Evolutionary conservation across 768 basidiomycete genomes (phyloP).

Genomic region (Lyophyllum shimeji): DNA sequence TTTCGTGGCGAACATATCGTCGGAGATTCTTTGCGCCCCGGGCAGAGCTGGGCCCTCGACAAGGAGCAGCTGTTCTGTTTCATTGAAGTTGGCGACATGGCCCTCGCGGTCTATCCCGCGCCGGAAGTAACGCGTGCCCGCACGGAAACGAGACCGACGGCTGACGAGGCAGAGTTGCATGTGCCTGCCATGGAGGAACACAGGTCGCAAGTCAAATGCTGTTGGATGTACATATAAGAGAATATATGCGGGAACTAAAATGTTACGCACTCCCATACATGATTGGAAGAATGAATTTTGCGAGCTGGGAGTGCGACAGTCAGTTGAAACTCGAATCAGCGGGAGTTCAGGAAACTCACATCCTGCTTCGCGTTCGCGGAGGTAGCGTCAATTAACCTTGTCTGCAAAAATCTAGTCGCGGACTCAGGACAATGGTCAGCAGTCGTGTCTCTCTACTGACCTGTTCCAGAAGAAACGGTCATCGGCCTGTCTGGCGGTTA

Average conservation of each 20-base stretch:
- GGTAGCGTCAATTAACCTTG: constrained; percentile 37
- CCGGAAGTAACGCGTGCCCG: constrained; percentile 96
- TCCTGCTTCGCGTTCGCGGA: constrained; percentile 56
- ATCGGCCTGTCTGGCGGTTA: constrained; percentile 58
- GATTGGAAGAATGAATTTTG: constrained; percentile 87
- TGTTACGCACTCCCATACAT: constrained; percentile 86
- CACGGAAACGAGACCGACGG: constrained; percentile 89
- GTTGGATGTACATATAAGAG: no score
- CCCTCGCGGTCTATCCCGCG: constrained; percentile 89
- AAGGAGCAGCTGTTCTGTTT: constrained; percentile 92
- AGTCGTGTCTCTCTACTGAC: constrained; percentile 30
- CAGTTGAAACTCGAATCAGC: not conserved
- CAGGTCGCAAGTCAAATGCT: constrained; percentile 87
- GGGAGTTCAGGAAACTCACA: constrained; percentile 41
- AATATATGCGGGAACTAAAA: not conserved
- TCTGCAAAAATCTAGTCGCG: constrained; percentile 38
- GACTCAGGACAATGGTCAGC: not conserved
- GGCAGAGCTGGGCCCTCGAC: constrained; percentile 56
- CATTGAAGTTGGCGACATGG: constrained; percentile 95
- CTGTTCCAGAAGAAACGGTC: constrained; percentile 99
- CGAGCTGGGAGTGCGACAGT: constrained; percentile 54
- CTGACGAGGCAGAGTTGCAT: constrained; percentile 88
- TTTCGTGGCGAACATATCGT: constrained; percentile 51
- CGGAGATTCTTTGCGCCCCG: constrained; percentile 36
- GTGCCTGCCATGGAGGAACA: constrained; percentile 73